Evolutionary conservation across 2,329 filamentous ascomycete genomes (phyloP), one percentile per base, ranked within the genome.

Genomic region (Zymoseptoria ardabiliae): DNA sequence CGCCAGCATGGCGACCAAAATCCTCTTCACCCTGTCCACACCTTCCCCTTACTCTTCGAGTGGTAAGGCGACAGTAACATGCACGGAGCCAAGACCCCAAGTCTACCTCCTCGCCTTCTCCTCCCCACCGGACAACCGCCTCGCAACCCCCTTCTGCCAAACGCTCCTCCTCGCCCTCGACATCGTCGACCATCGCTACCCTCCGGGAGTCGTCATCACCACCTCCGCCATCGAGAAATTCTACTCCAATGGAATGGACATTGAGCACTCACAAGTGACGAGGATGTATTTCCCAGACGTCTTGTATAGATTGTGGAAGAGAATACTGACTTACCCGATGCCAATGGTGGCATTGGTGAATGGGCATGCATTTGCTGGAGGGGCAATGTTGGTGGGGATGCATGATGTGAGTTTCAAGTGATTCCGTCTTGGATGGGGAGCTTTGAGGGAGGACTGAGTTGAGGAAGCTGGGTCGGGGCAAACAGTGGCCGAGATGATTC

Each of bases 231-330:
- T 92, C 60, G 72, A 78, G 55, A 94, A 94, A 54, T 93, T 93
- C 79, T 94, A 88, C 77, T 87, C 82, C 72, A 93, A 93, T 75
- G 90, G 90, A 0, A 81, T 94, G n/a, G 88, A 94, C 72, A 81
- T 92, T 13, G 79, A 84, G 48, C 82, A 89, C 70, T 87, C 85
- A n/a, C 69, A 79, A 35, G 73, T 75, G 28, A 83, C 82, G 0
- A 79, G 83, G 1, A 64, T 61, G 2, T 93, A 88, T 77, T 84
- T 85, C 68, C 75, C 82, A 1, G 72, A 79, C 11, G 78, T 79
- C 55, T 74, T 91, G 10, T 91, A 85, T 74, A 77, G 77, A 13
- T 72, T 92, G 1, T 91, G 86, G 77, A 77, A 78, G 49, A 79
- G 87, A 5, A 75, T 91, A 28, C 70, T 89, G 61, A 86, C 84